Evolutionary conservation across 805 yeast genomes (phyloP), one percentile per base, ranked within the genome.

Genomic region (Yarrowia sp.): DNA sequence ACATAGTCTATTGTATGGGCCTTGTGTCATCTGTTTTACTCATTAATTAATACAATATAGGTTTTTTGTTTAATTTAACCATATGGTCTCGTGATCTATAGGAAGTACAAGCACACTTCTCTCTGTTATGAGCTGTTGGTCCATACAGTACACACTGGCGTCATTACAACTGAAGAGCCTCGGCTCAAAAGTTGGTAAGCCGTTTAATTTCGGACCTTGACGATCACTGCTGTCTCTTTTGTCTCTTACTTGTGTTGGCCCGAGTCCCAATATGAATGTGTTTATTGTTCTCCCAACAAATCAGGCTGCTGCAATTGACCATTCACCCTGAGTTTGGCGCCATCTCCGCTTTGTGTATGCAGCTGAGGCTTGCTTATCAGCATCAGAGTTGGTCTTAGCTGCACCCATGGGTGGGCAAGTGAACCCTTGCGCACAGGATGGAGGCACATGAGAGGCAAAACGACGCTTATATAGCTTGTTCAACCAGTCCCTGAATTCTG

Each of bases 21-120:
- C 51, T 16, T 19, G 24, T 24, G n/a, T 43, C 19, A 9, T 24
- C 8, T n/a, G 14, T 9, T 11, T 4, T 10, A 10, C 24, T 9
- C 16, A 43, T 22, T 26, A 44, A 44, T 22, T 30, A n/a, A 44
- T 44, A 26, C 3, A 26, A 16, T 24, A 26, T 43, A 26, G 49
- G 49, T 44, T 41, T n/a, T n/a, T 46, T 21, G 51, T 17, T 46
- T 46, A 48, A 48, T 48, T 30, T 48, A 48, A 48, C 35, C 52
- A 28, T 48, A 48, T 28, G 24, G 52, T 30, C 36, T 26, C 49
- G 33, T 44, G 49, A 11, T 21, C 17, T n/a, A 12, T 26, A 44
- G 49, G 16, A 26, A 24, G 48, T 14, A 16, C 19, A 43, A 16
- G 28, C n/a, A 19, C n/a, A 8, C 7, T 7, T 6, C 9, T n/a